Conservation (phyloP, 2,329 filamentous ascomycete genomes). For the Ophiognomonia clavigignenti-juglandacearum region DNA sequence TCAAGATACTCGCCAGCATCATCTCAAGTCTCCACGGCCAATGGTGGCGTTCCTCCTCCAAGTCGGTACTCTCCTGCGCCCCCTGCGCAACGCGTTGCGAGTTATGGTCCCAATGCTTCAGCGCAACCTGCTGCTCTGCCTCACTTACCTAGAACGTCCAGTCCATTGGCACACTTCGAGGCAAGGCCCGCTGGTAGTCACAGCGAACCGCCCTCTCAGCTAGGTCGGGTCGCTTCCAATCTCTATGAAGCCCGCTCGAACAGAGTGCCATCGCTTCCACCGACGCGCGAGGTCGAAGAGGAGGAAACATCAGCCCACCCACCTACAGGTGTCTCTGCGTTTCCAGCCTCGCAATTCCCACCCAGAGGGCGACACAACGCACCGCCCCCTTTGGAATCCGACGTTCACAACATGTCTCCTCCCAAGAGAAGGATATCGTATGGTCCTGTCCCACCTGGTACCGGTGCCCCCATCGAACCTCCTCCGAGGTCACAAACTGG, state of each 20-base stretch:
- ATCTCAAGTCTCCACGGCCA: constrained; percentile 29
- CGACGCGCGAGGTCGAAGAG: constrained; percentile 59
- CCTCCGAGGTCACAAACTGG: constrained; percentile 59
- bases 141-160: constrained; percentile 61
- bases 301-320: constrained; percentile 35
- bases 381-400: constrained; percentile 33
- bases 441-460: constrained; percentile 29
- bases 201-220: constrained; percentile 36
- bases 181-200: constrained; percentile 27
- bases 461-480: constrained; percentile 33
- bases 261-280: constrained; percentile 53
- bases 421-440: constrained; percentile 54
- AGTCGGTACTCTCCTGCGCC: constrained; percentile 53
- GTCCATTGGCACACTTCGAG: constrained; percentile 61
- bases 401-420: constrained; percentile 46
- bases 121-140: constrained; percentile 41
- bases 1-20: constrained; percentile 60
- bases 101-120: constrained; percentile 32
- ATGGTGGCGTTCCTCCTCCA: constrained; percentile 32
- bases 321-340: constrained; percentile 19
- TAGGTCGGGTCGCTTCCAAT: constrained; percentile 46
- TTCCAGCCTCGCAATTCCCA: constrained; percentile 18
- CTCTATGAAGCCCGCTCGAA: constrained; percentile 50
- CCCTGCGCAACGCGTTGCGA: constrained; percentile 33
- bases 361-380: constrained; percentile 40